Conservation (phyloP, 208 protist species). For the Trypanosoma theileri region DNA sequence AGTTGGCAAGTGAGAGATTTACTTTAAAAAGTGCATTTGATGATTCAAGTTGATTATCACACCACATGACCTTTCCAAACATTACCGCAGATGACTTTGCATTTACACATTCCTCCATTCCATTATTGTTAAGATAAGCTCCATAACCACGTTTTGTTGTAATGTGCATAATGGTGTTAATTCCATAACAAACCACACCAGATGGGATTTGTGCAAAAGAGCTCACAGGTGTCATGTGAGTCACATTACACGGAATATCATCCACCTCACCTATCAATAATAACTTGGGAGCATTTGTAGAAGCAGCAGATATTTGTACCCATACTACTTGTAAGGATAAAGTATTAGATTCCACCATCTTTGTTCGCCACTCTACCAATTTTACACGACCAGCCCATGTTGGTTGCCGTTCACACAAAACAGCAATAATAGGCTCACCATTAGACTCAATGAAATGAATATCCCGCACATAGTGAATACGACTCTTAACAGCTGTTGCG, state of each 20-base stretch:
- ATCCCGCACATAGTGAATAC: slow-evolving; percentile 82
- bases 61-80: slow-evolving; percentile 54
- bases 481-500: slow-evolving; percentile 42
- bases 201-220: slow-evolving; percentile 63
- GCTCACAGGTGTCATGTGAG: slow-evolving; percentile 72
- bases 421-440: slow-evolving; percentile 73
- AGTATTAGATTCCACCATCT: slow-evolving; percentile 74
- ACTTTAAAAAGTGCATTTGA: slow-evolving; percentile 55
- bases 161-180: slow-evolving; percentile 78
- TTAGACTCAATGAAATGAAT: slow-evolving; percentile 80
- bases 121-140: slow-evolving; percentile 71
- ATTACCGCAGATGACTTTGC: slow-evolving; percentile 44
- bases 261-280: slow-evolving; percentile 83
- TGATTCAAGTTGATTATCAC: slow-evolving; percentile 37
- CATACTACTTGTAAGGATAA: slow-evolving; percentile 80
- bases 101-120: slow-evolving; percentile 66
- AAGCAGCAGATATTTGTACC: slow-evolving; percentile 53
- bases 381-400: slow-evolving; percentile 87
- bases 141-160: slow-evolving; percentile 78
- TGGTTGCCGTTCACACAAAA: slow-evolving; percentile 76
- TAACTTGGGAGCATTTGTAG: slow-evolving; percentile 41
- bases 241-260: slow-evolving; percentile 73
- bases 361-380: slow-evolving; percentile 77
- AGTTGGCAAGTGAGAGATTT: slow-evolving; percentile 78
- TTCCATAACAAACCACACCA: slow-evolving; percentile 68